These are phyloP conservation scores for Spinacia oleracea DNA, from an alignment of 179 eudicot genomes.

Conservation along the genomic window DNA sequence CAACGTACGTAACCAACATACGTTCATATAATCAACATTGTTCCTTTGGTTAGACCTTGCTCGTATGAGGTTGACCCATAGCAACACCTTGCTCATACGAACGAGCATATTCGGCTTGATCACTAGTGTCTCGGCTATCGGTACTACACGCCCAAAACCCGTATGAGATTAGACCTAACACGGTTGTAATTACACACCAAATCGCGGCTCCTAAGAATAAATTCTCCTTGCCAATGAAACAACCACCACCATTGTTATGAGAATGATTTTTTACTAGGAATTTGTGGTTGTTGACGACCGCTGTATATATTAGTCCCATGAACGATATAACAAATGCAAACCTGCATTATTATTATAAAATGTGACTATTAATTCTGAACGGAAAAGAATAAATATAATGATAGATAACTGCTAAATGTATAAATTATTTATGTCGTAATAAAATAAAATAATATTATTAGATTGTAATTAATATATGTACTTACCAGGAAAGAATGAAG, in stretches of 20 bases:
- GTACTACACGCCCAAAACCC: not conserved
- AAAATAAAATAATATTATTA: too few species aligned
- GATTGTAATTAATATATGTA: too few species aligned
- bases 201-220: not conserved
- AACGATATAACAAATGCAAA: constrained; percentile 4
- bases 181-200: constrained; percentile 15
- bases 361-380: too few species aligned
- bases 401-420: too few species aligned
- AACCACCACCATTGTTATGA: not conserved
- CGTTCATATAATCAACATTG: not conserved
- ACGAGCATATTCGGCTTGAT: not conserved
- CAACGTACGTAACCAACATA: not conserved
- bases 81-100: constrained; percentile 4
- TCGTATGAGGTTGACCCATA: constrained; percentile 11
- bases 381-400: too few species aligned
- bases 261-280: not conserved
- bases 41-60: not conserved
- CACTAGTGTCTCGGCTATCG: too few species aligned
- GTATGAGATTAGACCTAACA: constrained; percentile 4
- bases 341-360: constrained; percentile 10
- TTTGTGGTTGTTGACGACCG: not conserved
- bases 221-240: constrained; percentile 7
- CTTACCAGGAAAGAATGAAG: constrained; percentile 26
- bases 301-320: not conserved
- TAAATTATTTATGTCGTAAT: too few species aligned